Evolutionary conservation across 2,329 filamentous ascomycete species (phyloP).

Genomic region (Aspergillus transmontanensis): DNA sequence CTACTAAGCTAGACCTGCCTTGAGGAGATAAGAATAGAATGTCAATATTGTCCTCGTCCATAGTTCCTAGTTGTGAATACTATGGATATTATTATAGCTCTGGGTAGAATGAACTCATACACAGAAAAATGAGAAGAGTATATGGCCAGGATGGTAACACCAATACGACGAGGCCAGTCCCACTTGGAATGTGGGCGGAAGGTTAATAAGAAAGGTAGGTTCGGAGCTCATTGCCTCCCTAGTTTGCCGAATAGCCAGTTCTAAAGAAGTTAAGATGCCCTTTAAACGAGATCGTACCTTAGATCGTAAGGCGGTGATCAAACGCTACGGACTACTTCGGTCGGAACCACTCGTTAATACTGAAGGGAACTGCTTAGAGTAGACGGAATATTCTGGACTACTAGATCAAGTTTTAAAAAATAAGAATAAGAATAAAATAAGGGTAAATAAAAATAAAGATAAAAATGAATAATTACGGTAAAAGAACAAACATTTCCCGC

Average conservation of each 20-base stretch:
- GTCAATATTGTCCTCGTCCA: not conserved
- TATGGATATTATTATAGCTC: too few relatives aligned
- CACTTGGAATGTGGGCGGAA: not conserved
- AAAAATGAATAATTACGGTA: not conserved
- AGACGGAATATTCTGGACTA: too few relatives aligned
- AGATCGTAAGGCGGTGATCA: not conserved
- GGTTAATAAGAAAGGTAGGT: not conserved
- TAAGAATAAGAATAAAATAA: too few relatives aligned
- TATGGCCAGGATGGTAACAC: not conserved
- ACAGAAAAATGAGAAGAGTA: not conserved
- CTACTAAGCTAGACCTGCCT: not conserved
- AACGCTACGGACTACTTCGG: not conserved
- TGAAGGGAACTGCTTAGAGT: too few relatives aligned
- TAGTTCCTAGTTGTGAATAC: not conserved
- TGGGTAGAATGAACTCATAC: not conserved
- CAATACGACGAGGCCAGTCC: not conserved
- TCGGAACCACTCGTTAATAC: not conserved
- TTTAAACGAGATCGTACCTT: not conserved
- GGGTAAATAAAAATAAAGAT: too few relatives aligned
- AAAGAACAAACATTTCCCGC: not conserved
- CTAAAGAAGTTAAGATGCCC: not conserved
- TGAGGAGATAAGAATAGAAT: not conserved
- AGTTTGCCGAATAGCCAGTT: not conserved
- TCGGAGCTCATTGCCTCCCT: not conserved
- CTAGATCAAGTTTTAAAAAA: too few relatives aligned